Base-by-base conservation (phyloP, 1,139 yeast species). In the Lodderomyces parapsilosis region DNA sequence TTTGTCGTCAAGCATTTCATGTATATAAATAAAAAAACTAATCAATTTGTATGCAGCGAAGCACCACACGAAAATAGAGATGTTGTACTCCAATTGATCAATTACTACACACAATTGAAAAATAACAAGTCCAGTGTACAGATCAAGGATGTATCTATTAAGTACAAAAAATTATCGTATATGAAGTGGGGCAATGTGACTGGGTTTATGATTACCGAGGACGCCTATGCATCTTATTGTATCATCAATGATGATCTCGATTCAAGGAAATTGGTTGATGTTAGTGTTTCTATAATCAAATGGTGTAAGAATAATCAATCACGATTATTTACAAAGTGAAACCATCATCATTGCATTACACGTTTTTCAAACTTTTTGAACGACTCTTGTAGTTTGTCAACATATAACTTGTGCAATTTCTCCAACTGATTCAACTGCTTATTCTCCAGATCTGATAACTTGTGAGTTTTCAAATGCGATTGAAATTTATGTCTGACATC, bases 1-100 rank as follows among this genome's bases (percentile, higher is more conserved):
- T 43, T 43, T 24, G 36, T 39, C 41, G 74, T 89, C 18, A 79
- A 81, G 48, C 97, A 91, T 64, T 93, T 93, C 58, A 73, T 90
- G 22, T 90, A 80, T 68, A 89, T 86, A 60, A 78, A 88, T 39
- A 83, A 79, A 48, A 66, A 66, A 19, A 76, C 80, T 45, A 59
- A 66, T 38, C 75, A 68, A 46, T 68, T 56, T 44, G 49, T 68
- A 13, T 61, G 64, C 60, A 66, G 67, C 49, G 65, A 63, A 28
- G 40, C 56, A 11, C 45, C 44, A 4, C 50, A 54, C n/a, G 18
- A 33, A 3, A 54, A 57, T 42, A 43, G 44, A 18, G 42, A 45
- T 30, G 34, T 51, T 11, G 49, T 52, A 9, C 50, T 68, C 36
- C 66, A 66, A 46, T 51, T 63, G 43, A 59, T 64, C 2, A 60